Evolutionary conservation across 345 rosid genomes (phyloP).

Genomic region (Brassica cretica): DNA sequence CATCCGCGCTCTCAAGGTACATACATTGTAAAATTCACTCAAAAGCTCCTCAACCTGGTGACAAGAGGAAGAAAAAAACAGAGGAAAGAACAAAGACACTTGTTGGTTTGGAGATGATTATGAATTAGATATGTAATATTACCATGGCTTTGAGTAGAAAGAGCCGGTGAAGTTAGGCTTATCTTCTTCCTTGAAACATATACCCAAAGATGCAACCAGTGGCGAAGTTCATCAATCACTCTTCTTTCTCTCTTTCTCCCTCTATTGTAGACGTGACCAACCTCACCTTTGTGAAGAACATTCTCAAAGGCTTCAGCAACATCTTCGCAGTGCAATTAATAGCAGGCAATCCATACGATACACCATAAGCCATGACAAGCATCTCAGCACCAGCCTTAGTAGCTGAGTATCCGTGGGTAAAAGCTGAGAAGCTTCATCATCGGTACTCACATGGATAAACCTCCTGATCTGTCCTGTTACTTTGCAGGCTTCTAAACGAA

Average conservation of each 20-base stretch:
- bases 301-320: constrained; percentile 71
- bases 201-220: constrained; percentile 61
- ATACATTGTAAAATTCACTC: constrained; percentile 50
- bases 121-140: constrained; percentile 6
- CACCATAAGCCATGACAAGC: constrained; percentile 49
- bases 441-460: constrained; percentile 67
- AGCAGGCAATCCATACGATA: constrained; percentile 57
- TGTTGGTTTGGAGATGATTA: neutral
- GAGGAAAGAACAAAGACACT: constrained; percentile 15
- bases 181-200: constrained; percentile 58
- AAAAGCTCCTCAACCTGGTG: constrained; percentile 59
- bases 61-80: neutral
- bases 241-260: constrained; percentile 59
- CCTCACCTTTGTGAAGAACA: constrained; percentile 61
- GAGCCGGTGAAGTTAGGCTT: constrained; percentile 53
- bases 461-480: constrained; percentile 52
- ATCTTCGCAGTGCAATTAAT: constrained; percentile 56
- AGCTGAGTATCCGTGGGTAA: constrained; percentile 67
- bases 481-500: constrained; percentile 66
- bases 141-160: constrained; percentile 69
- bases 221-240: constrained; percentile 59
- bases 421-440: constrained; percentile 56
- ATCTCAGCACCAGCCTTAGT: constrained; percentile 72
- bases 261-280: constrained; percentile 62
- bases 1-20: constrained; percentile 59